Evolutionary conservation across 257 asterid genomes (phyloP).

Genomic region (Mentha longifolia): DNA sequence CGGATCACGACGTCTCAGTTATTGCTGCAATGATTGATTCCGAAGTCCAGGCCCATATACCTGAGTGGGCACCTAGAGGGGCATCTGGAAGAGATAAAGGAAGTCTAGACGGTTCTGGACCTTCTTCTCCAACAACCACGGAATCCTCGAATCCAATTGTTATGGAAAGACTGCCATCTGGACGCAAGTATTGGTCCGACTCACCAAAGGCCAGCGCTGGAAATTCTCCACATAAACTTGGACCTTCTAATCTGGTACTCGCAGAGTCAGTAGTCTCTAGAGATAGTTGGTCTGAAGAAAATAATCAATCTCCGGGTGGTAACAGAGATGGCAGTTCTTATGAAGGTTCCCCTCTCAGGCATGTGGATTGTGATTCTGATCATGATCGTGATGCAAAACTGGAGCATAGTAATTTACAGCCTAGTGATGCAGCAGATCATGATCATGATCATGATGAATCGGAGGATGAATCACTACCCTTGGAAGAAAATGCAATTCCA

Average conservation of each 20-base stretch:
- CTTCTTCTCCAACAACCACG: slow-evolving; percentile 45
- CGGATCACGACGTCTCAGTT: slow-evolving; percentile 89
- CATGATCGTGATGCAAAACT: slow-evolving; percentile 20
- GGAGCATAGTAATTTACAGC: slow-evolving; percentile 29
- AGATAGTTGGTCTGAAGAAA: slow-evolving; percentile 70
- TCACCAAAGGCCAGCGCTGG: slow-evolving; percentile 67
- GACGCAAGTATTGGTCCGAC: slow-evolving; percentile 78
- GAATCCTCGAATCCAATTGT: slow-evolving; percentile 48
- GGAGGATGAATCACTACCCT: slow-evolving; percentile 28
- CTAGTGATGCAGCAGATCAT: slow-evolving; percentile 11
- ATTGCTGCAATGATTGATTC: slow-evolving; percentile 87
- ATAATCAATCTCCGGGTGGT: slow-evolving; percentile 46
- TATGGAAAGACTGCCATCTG: slow-evolving; percentile 84
- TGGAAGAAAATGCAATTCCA: slow-evolving; percentile 38
- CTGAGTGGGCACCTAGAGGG: slow-evolving; percentile 82
- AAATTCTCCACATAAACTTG: slow-evolving; percentile 65
- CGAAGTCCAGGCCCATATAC: slow-evolving; percentile 78
- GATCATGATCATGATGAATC: slow-evolving; percentile 27
- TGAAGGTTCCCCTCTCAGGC: slow-evolving; percentile 37
- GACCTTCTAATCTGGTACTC: slow-evolving; percentile 45
- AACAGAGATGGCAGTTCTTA: slow-evolving; percentile 43
- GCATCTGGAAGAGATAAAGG: slow-evolving; percentile 41
- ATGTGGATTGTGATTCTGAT: slow-evolving; percentile 40
- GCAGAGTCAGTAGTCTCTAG: slow-evolving; percentile 56
- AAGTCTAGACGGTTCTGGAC: slow-evolving; percentile 45